Percentiles rank a stretch among this genome's conserved stretches.
These are phyloP conservation scores for Blastomyces percursus DNA, from an alignment of 2,329 filamentous ascomycete species.

Conservation along the genomic window DNA sequence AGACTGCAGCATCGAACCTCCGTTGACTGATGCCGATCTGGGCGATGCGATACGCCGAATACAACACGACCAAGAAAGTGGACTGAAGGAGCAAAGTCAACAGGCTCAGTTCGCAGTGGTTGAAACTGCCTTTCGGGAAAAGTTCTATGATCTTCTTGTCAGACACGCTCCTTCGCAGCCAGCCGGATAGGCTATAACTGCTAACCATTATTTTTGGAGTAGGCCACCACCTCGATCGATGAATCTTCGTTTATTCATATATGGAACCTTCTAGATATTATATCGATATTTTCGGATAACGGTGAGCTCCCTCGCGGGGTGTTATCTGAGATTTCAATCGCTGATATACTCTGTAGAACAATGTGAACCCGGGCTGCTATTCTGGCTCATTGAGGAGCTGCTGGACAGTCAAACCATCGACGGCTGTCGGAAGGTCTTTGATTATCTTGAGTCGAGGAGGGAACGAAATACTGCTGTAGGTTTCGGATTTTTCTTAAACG, in stretches of 20 bases:
- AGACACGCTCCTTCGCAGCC: constrained; percentile 30
- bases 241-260: constrained; percentile 68
- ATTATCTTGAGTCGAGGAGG: constrained; percentile 85
- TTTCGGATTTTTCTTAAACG: background rate
- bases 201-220: constrained; percentile 11
- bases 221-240: constrained; percentile 67
- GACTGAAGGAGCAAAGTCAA: constrained; percentile 35
- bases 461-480: constrained; percentile 71
- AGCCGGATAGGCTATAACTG: background rate
- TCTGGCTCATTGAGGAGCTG: constrained; percentile 88
- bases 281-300: constrained; percentile 77
- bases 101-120: constrained; percentile 55
- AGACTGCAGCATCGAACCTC: constrained; percentile 56
- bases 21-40: constrained; percentile 56
- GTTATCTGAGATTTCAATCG: background rate
- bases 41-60: constrained; percentile 39
- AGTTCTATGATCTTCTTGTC: constrained; percentile 71
- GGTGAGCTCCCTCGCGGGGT: constrained; percentile 42
- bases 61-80: constrained; percentile 15
- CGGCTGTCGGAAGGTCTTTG: constrained; percentile 82
- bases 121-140: constrained; percentile 70
- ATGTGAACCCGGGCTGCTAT: constrained; percentile 68
- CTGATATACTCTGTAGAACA: constrained; percentile 10
- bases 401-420: constrained; percentile 92
- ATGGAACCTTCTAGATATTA: constrained; percentile 88